Evolutionary conservation across 2,329 filamentous ascomycete genomes (phyloP).

Genomic region (Aspergillus intermedius): DNA sequence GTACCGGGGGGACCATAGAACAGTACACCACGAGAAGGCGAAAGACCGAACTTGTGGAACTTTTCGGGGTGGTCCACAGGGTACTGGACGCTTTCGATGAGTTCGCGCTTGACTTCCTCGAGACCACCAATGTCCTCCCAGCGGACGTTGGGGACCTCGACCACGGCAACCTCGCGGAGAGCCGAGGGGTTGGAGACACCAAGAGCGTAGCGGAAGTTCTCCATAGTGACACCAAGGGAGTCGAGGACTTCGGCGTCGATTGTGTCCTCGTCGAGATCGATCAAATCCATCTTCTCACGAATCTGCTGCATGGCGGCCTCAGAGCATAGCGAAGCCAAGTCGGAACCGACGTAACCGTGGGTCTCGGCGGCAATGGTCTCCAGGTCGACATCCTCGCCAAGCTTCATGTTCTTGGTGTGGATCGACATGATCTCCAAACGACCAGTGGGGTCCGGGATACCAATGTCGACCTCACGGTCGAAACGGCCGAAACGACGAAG

Average conservation of each 20-base stretch:
- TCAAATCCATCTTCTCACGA: conserved; percentile 99
- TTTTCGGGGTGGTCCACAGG: conserved; percentile 98
- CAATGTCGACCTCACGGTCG: conserved; percentile 97
- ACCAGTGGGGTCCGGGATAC: conserved; percentile 93
- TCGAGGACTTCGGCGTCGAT: conserved; percentile 98
- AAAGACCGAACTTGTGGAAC: conserved; percentile 99
- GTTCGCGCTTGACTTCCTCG: conserved; percentile 97
- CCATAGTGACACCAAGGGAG: conserved; percentile 97
- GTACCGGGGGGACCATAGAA: conserved; percentile 99
- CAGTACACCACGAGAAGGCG: conserved; percentile 92
- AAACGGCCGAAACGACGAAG: conserved; percentile 97
- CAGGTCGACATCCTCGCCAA: conserved; percentile 90
- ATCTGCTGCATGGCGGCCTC: conserved; percentile 99
- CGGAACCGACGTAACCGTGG: conserved; percentile 97
- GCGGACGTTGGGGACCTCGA: conserved; percentile 97
- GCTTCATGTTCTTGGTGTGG: conserved; percentile 99
- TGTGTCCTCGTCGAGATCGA: conserved; percentile 96
- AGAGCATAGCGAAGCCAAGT: conserved; percentile 95
- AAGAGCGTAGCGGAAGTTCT: conserved; percentile 98
- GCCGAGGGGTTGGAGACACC: conserved; percentile 98
- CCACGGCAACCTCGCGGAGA: conserved; percentile 95
- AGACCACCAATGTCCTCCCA: conserved; percentile 99
- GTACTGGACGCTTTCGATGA: conserved; percentile 98
- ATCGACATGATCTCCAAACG: conserved; percentile 99
- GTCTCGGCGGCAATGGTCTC: conserved; percentile 96